Conservation (phyloP, 2,329 filamentous ascomycete genomes). For the Cryphonectria radicalis region DNA sequence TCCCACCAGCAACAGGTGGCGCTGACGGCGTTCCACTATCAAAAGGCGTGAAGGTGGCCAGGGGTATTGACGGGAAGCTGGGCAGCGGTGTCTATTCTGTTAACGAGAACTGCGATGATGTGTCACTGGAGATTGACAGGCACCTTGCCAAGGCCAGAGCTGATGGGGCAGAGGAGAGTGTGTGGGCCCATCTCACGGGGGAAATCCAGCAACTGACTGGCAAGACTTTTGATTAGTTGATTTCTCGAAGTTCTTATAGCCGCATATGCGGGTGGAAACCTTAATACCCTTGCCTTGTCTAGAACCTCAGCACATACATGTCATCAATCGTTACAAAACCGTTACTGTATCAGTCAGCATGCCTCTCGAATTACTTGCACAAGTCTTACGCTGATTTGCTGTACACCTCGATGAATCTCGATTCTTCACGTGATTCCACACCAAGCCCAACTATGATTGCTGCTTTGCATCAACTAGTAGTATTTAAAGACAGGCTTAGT, state of each 20-base stretch:
- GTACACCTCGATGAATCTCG: not conserved
- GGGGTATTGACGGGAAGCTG: constrained; percentile 37
- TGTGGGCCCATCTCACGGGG: constrained; percentile 40
- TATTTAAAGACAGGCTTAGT: not conserved
- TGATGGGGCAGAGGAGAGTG: constrained; percentile 37
- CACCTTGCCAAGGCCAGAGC: constrained; percentile 35
- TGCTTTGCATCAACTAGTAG: not conserved
- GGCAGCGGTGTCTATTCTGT: constrained; percentile 47
- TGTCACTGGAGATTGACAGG: constrained; percentile 34
- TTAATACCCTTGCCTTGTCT: not conserved
- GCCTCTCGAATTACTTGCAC: not conserved
- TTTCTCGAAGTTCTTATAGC: not conserved
- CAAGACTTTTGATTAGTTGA: constrained; percentile 2
- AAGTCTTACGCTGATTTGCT: too few relatives aligned
- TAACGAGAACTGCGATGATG: constrained; percentile 39
- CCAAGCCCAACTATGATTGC: not conserved
- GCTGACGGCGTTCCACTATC: constrained; percentile 36
- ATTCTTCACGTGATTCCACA: not conserved
- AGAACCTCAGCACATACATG: not conserved
- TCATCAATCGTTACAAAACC: not conserved
- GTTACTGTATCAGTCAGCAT: not conserved
- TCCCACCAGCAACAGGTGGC: constrained; percentile 35
- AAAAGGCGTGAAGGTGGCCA: constrained; percentile 34
- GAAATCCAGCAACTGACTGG: constrained; percentile 6
- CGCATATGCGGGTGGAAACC: not conserved